Conservation (phyloP, 768 basidiomycete species). For the Kwoniella mangroviensis region DNA sequence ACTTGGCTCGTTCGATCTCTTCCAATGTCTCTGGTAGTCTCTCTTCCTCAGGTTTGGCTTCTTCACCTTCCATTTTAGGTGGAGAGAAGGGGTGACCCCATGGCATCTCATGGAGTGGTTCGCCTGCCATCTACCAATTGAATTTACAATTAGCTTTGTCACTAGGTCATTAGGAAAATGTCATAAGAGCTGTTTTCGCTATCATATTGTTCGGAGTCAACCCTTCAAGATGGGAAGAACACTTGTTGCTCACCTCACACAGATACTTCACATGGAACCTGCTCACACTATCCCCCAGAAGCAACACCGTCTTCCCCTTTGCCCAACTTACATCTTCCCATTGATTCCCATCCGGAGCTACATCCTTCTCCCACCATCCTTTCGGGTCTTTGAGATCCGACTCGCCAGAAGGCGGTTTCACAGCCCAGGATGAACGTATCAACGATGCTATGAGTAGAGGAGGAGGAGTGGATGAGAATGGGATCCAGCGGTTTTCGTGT, state of each 20-base stretch:
- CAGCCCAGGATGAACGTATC: conserved; percentile 7
- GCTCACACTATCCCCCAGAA: conserved; percentile 41
- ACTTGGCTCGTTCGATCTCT: conserved; percentile 7
- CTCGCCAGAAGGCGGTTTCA: neutral
- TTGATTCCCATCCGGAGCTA: conserved; percentile 9
- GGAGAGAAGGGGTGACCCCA: conserved; percentile 30
- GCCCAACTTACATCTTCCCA: conserved; percentile 37
- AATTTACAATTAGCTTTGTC: neutral
- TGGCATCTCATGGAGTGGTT: conserved; percentile 16
- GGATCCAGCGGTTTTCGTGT: conserved; percentile 37
- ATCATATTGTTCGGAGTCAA: no score
- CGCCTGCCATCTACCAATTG: conserved; percentile 13
- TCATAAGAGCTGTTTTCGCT: no score
- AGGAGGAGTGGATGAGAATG: conserved; percentile 15
- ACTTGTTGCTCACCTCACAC: conserved; percentile 45
- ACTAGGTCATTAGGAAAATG: no score
- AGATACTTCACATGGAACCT: conserved; percentile 40
- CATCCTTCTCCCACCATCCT: conserved; percentile 14
- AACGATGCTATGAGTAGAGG: conserved; percentile 31
- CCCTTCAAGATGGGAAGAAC: no score
- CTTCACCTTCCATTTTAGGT: conserved; percentile 8
- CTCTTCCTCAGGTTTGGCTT: conserved; percentile 12
- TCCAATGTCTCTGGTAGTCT: conserved; percentile 14
- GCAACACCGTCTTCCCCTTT: conserved; percentile 36
- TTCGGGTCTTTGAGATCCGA: conserved; percentile 5